A percentile compares a stretch with the other conserved stretches of the same genome.
These are phyloP conservation scores for Candida anglica DNA, from an alignment of 805 yeast genomes.

Conservation along the genomic window DNA sequence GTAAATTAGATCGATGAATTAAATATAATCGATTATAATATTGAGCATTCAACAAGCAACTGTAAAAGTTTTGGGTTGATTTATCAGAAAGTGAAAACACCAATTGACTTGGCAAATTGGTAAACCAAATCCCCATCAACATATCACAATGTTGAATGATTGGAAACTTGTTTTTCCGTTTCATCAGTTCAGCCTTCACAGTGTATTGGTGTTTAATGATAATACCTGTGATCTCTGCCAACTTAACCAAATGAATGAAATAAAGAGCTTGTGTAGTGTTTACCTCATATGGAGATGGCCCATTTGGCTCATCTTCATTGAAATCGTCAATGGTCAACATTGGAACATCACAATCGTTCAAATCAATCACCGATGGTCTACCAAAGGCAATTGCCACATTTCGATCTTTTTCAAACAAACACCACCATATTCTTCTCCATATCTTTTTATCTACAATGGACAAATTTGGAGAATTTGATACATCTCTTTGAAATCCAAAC, in stretches of 20 bases:
- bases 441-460: conserved; percentile 41
- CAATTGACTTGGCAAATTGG: conserved; percentile 58
- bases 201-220: conserved; percentile 67
- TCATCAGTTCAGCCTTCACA: conserved; percentile 58
- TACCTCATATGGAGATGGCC: conserved; percentile 39
- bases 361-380: conserved; percentile 62
- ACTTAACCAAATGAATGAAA: conserved; percentile 59
- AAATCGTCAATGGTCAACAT: conserved; percentile 68
- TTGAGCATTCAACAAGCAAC: conserved; percentile 59
- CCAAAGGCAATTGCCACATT: conserved; percentile 70
- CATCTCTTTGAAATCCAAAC: conserved; percentile 67
- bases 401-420: conserved; percentile 66
- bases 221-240: conserved; percentile 68
- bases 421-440: conserved; percentile 77
- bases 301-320: conserved; percentile 45
- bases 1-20: conserved; percentile 66
- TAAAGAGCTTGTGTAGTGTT: conserved; percentile 49
- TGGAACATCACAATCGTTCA: conserved; percentile 75
- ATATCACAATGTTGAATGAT: conserved; percentile 66
- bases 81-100: conserved; percentile 58
- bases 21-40: conserved; percentile 71
- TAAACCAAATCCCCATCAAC: conserved; percentile 75
- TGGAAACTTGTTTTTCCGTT: conserved; percentile 38
- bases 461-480: conserved; percentile 34
- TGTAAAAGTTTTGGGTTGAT: conserved; percentile 50